Evolutionary conservation across 192 early-diverging fungal genomes (phyloP).

Genomic region (Pecoramyces ruminantium): DNA sequence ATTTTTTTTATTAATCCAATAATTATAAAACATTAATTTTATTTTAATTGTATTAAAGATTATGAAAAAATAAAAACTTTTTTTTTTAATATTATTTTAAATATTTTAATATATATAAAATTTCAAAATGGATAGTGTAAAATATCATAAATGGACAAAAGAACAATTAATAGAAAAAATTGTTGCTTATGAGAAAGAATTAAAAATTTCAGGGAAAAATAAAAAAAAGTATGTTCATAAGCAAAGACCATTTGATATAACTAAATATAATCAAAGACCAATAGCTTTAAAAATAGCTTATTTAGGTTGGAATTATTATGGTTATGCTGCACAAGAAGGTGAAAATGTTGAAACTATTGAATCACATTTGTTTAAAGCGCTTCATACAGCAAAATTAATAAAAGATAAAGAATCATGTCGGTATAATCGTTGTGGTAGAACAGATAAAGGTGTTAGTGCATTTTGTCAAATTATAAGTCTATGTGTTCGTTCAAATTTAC

Average conservation of each 20-base stretch:
- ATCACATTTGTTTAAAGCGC: slow-evolving; percentile 64
- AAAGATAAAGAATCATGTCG: slow-evolving; percentile 11
- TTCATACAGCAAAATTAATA: slow-evolving; percentile 61
- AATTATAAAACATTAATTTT: too few species aligned
- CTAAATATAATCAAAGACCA: slow-evolving; percentile 50
- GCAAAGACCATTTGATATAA: slow-evolving; percentile 50
- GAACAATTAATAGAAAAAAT: background rate
- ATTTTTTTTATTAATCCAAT: too few species aligned
- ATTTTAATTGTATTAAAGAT: too few species aligned
- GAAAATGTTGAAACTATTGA: slow-evolving; percentile 47
- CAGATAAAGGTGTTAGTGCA: slow-evolving; percentile 73
- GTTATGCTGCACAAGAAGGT: slow-evolving; percentile 57
- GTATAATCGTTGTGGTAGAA: slow-evolving; percentile 13
- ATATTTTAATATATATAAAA: background rate
- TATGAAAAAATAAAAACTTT: too few species aligned
- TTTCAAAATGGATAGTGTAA: background rate
- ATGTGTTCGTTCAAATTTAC: slow-evolving; percentile 49
- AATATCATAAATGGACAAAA: background rate
- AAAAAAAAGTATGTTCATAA: slow-evolving; percentile 12
- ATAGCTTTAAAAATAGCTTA: slow-evolving; percentile 82
- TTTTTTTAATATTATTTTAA: too few species aligned
- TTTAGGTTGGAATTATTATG: slow-evolving; percentile 78
- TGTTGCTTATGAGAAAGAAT: background rate
- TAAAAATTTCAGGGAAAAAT: background rate
- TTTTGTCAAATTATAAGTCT: slow-evolving; percentile 78